A percentile compares a stretch with the other conserved stretches of the same genome.
These are phyloP conservation scores for Chaetomidium leptoderma DNA, from an alignment of 495 filamentous ascomycete genomes.

Conservation along the genomic window DNA sequence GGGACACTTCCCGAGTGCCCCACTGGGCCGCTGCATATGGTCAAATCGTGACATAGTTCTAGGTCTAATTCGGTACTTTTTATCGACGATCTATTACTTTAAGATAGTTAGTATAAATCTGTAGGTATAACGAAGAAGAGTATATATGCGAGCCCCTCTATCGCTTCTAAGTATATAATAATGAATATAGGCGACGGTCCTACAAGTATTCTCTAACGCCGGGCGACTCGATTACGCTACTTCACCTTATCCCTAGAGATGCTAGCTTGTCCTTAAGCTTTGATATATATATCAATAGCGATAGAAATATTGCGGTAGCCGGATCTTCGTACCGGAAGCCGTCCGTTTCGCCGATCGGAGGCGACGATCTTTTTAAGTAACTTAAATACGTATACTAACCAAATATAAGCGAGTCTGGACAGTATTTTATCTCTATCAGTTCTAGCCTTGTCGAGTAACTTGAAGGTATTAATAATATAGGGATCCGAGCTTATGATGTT, in stretches of 20 bases:
- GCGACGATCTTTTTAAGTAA: not conserved
- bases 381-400: not conserved
- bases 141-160: no score
- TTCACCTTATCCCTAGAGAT: not conserved
- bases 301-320: not conserved
- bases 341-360: not conserved
- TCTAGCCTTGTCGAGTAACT: not conserved
- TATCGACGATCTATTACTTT: no score
- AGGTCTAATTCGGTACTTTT: no score
- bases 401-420: not conserved
- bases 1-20: no score
- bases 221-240: not conserved
- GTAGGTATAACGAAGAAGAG: no score
- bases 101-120: no score
- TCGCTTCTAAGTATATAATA: not conserved
- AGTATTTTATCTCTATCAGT: not conserved
- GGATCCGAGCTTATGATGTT: not conserved
- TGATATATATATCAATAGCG: not conserved
- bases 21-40: no score
- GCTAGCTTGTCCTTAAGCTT: not conserved
- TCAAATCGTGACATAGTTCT: no score
- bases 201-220: not conserved
- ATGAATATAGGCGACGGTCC: not conserved
- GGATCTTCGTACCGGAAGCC: not conserved
- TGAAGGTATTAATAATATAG: not conserved